Evolutionary conservation across 1,284 basidiomycete genomes (phyloP), one percentile per base, ranked within the genome.

Genomic region (Sphaerobolus stellatus): DNA sequence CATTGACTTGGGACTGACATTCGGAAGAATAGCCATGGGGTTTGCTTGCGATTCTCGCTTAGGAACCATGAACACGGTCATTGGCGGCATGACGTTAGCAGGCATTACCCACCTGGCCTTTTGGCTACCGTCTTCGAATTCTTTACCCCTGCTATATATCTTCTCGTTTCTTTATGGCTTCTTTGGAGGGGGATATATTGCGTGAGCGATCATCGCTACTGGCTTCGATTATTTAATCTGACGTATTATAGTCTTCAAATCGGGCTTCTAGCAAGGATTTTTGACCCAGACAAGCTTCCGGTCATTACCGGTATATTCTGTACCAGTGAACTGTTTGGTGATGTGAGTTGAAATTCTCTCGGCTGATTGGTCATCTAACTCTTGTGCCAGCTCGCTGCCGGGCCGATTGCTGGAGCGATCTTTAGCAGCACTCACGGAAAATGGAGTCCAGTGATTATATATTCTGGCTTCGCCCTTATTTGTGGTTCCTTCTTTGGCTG

Each of bases 401-500:
- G 52, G 14, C 52, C 52, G 8, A 38, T 54, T 36, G 52, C 52
- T 4, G 52, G 52, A 2, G 34, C 46, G 18, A 54, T 54, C 18
- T 41, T 48, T 14, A 40, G 16, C 16, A 13, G 16, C 8, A 29
- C n/a, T n/a, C 46, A 54, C 20, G 45, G 45, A 18, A 29, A 54
- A 38, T 54, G 52, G 52, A 48, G 34, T 11, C 45, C 44, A 11
- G 46, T 54, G n/a, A 54, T 54, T 29, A 11, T 54, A 20, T 54
- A 38, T 24, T 48, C 52, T 43, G n/a, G n/a, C n/a, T n/a, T n/a
- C n/a, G n/a, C n/a, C n/a, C n/a, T n/a, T n/a, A n/a, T n/a, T n/a
- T n/a, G n/a, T n/a, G n/a, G n/a, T n/a, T n/a, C n/a, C n/a, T n/a
- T n/a, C n/a, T n/a, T n/a, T n/a, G n/a, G n/a, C n/a, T n/a, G n/a